phyloP scores from a whole-genome alignment of 2,329 filamentous ascomycete species.

The Aspergillus ochraceoroseus region DNA sequence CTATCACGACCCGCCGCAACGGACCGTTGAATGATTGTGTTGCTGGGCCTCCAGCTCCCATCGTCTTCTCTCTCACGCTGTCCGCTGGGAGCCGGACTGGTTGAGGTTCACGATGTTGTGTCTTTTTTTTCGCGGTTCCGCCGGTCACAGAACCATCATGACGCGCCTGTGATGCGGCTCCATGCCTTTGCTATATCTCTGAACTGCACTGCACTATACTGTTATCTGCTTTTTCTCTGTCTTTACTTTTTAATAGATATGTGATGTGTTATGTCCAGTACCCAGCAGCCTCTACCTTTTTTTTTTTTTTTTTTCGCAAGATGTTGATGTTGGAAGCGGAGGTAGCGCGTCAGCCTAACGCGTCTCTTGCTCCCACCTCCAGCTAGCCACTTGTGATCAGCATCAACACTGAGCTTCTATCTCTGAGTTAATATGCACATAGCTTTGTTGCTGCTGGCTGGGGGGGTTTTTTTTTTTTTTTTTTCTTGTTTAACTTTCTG shows the following conservation, averaged over 20 bases:
- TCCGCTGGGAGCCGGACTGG: conserved; percentile 15
- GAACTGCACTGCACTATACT: not conserved
- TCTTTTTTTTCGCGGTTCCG: conserved; percentile 20
- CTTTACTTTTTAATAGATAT: conserved; percentile 5
- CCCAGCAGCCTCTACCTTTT: conserved; percentile 1
- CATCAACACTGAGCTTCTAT: not conserved
- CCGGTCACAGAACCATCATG: conserved; percentile 27
- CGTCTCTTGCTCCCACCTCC: conserved; percentile 24
- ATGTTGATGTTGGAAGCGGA: conserved; percentile 20
- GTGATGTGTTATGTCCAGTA: not conserved
- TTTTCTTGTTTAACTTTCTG: not conserved
- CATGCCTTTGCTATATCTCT: conserved; percentile 1
- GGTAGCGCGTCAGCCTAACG: conserved; percentile 31
- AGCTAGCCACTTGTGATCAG: conserved; percentile 10
- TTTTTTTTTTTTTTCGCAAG: conserved; percentile 11
- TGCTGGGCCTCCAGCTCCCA: not conserved
- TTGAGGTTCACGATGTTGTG: conserved; percentile 17
- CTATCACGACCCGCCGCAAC: conserved; percentile 13
- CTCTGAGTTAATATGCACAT: not conserved
- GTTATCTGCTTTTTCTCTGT: not conserved
- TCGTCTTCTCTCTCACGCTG: not conserved
- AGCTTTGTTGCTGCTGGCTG: not conserved
- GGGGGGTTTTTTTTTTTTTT: not conserved
- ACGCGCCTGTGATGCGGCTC: conserved; percentile 27
- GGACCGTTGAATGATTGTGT: not conserved